Conservation (phyloP, 768 basidiomycete species). For the Russula olivacea region DNA sequence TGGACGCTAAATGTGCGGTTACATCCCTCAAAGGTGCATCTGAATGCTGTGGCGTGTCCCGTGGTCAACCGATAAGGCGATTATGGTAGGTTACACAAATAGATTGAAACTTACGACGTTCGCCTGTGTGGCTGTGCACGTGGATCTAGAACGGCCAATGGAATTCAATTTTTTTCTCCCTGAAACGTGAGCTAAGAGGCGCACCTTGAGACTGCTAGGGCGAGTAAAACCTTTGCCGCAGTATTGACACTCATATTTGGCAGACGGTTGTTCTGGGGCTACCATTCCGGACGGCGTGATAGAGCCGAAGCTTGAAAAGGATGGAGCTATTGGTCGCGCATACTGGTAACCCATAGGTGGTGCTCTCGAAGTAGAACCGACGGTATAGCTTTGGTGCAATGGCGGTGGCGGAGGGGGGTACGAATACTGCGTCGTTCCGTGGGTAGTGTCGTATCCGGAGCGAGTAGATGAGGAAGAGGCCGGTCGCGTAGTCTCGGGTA, state of each 20-base stretch:
- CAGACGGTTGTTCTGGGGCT: conserved; percentile 30
- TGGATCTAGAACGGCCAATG: conserved; percentile 53
- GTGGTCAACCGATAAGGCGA: conserved; percentile 17
- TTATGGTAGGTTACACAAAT: conserved; percentile 2
- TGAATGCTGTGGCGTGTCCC: conserved; percentile 48
- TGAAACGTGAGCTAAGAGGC: conserved; percentile 3
- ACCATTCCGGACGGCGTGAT: conserved; percentile 13
- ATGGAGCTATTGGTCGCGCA: conserved; percentile 7
- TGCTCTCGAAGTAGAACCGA: conserved; percentile 8
- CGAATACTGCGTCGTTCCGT: conserved; percentile 2
- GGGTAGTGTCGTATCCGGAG: background rate
- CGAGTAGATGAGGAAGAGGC: background rate
- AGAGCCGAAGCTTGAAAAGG: background rate
- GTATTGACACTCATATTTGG: conserved; percentile 71
- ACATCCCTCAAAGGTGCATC: conserved; percentile 68
- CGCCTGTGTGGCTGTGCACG: conserved; percentile 78
- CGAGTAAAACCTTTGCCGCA: conserved; percentile 80
- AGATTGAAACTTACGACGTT: conserved; percentile 57
- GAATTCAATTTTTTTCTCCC: conserved; percentile 2
- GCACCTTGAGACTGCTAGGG: conserved; percentile 75
- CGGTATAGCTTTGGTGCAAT: conserved; percentile 2
- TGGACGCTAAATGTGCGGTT: conserved; percentile 80
- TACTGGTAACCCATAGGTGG: conserved; percentile 8
- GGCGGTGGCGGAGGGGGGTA: conserved; percentile 9
- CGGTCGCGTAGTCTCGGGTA: conserved; percentile 1